Base-by-base conservation (phyloP, 2,329 filamentous ascomycete genomes). In the Cryphonectria japonica region DNA sequence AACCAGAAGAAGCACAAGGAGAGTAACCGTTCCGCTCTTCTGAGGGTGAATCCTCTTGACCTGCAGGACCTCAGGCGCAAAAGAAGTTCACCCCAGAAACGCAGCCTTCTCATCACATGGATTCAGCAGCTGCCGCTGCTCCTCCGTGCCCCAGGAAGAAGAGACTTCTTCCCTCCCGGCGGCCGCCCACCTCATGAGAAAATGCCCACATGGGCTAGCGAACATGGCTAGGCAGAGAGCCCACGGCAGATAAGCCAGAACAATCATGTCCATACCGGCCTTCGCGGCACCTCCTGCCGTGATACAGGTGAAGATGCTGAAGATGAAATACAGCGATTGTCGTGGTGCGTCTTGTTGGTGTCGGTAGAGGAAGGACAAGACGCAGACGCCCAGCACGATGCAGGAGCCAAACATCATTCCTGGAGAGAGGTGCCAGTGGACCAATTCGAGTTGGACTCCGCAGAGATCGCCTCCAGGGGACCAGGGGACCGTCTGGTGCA, bases 211-310 rank as follows among this genome's bases (percentile, higher is more conserved):
- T 6, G 77, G 73, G 73, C 80, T 81, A 37, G 71, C 66, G 7
- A 77, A 41, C 81, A 83, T 82, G n/a, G 80, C 80, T 7, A 74
- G 60, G 66, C 76, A 82, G 32, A 79, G 73, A 2, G 80, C 78
- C 78, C 77, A 80, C 1, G 81, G 81, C 29, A 81, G 72, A 32
- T 79, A 76, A 7, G 73, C 79, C 39, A 83, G 72, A 72, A 82
- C 75, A 8, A 82, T 76, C 52, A 80, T 41, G 71, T 80, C 78
- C 3, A 75, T 69, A 69, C 75, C 76, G 1, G 77, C 75, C 59
- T 73, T 74, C 5, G 74, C 65, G 1, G 65, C 71, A 52, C 79
- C 69, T 14, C 79, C 80, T 59, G 75, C 70, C 7, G 77, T 65
- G 29, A 73, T 75, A 3, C 76, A 78, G 1, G 61, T 64, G 3